Evolutionary conservation across 1,284 basidiomycete genomes (phyloP), one percentile per base, ranked within the genome.

Genomic region (Cutaneotrichosporon spelunceum): DNA sequence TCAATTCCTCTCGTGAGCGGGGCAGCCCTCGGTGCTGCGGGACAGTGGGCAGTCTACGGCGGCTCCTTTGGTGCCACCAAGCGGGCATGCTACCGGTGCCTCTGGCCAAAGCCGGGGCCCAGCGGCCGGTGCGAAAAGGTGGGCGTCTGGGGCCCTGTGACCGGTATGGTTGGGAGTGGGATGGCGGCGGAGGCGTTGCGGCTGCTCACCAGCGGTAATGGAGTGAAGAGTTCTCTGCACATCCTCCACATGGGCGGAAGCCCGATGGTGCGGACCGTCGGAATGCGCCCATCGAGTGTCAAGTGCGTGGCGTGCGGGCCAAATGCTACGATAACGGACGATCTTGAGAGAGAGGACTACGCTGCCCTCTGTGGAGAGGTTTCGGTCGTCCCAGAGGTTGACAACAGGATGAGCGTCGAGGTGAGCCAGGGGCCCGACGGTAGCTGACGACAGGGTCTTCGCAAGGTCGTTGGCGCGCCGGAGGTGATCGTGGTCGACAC

Each of bases 61-160:
- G 74, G 54, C 24, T 2, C n/a, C 0, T 49, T 30, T 16, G 11
- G 64, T 55, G 74, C 81, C 23, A 78, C 19, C 13, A 84, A 29
- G 16, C 89, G 93, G 1, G 93, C 94, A 0, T 99, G 96, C 78
- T 97, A 97, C 78, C 84, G 96, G 4, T 99, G 96, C 73, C 79
- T 99, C 29, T 98, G 95, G 78, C 94, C 95, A 0, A 83, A 81
- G 53, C 69, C 78, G 6, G 14, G 85, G 88, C 63, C 82, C 0
- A 73, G 67, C 42, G 81, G 33, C 4, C 84, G 87, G 14, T 99
- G 96, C 70, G 91, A 90, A 68, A 94, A 98, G 73, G 84, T 88
- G 14, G 96, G 96, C 2, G 89, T 99, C 2, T 81, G 98, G 47
- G 95, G 95, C 0, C 86, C 84, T 0, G 88, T 97, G 0, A 93